phyloP scores from a whole-genome alignment of 495 filamentous ascomycete genomes.

The Aspergillus avenaceus region DNA sequence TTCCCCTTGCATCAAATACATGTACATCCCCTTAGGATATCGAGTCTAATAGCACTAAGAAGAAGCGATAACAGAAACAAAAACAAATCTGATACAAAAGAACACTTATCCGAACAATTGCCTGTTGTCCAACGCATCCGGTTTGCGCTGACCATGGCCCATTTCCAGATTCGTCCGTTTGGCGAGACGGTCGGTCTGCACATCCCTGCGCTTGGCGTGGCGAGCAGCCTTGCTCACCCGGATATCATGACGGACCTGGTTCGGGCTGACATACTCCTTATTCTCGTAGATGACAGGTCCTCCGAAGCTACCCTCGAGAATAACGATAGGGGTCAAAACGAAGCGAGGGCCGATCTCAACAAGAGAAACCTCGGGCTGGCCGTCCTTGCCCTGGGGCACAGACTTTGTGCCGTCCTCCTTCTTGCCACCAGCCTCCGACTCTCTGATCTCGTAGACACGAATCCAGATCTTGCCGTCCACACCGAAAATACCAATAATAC shows the following conservation, averaged over 20 bases:
- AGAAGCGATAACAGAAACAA: slow-evolving; percentile 15
- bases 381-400: slow-evolving; percentile 34
- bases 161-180: slow-evolving; percentile 76
- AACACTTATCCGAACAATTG: slow-evolving; percentile 68
- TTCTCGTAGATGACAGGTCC: slow-evolving; percentile 98
- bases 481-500: slow-evolving; percentile 86
- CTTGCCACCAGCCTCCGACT: slow-evolving; percentile 59
- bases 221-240: slow-evolving; percentile 67
- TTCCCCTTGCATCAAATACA: slow-evolving; percentile 33
- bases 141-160: slow-evolving; percentile 57
- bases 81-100: slow-evolving; percentile 17
- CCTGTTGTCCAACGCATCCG: slow-evolving; percentile 72
- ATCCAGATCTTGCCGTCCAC: slow-evolving; percentile 97
- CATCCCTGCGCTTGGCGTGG: slow-evolving; percentile 70
- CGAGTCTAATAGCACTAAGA: slow-evolving; percentile 26
- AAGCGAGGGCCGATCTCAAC: slow-evolving; percentile 95
- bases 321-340: slow-evolving; percentile 92
- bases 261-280: slow-evolving; percentile 94
- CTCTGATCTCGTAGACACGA: slow-evolving; percentile 86
- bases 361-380: slow-evolving; percentile 66
- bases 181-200: slow-evolving; percentile 62
- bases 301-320: slow-evolving; percentile 91
- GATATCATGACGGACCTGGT: slow-evolving; percentile 83
- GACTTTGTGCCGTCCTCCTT: slow-evolving; percentile 31
- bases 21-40: slow-evolving; percentile 39